A percentile compares a stretch with the other conserved stretches of the same genome.
These are phyloP conservation scores for Irpex sp. DNA, from an alignment of 1,284 basidiomycete species.

Conservation along the genomic window DNA sequence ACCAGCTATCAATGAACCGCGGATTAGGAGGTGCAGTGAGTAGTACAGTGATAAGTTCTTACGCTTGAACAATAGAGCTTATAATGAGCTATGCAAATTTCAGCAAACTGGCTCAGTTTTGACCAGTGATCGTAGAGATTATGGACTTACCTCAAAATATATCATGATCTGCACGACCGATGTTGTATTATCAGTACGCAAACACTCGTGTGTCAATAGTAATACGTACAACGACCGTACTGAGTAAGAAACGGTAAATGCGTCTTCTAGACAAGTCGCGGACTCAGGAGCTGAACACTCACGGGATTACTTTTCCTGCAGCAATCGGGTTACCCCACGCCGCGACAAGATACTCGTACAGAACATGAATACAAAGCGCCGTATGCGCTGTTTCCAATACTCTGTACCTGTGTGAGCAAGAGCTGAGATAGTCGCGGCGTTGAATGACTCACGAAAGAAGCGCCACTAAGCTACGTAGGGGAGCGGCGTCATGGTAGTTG, in stretches of 20 bases:
- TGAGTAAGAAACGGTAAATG: background rate
- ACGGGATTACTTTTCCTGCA: background rate
- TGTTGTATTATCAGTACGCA: background rate
- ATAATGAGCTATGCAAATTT: background rate
- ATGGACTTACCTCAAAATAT: background rate
- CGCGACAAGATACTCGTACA: conserved; percentile 14
- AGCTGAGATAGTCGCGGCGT: background rate
- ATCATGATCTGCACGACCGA: background rate
- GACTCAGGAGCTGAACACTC: background rate
- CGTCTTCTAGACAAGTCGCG: background rate
- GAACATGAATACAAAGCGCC: conserved; percentile 16
- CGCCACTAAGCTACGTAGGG: background rate
- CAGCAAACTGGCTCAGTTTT: background rate
- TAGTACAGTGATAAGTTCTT: background rate
- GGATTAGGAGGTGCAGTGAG: background rate
- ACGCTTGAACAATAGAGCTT: background rate
- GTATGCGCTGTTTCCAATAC: conserved; percentile 18
- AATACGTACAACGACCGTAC: background rate
- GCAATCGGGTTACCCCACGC: conserved; percentile 9
- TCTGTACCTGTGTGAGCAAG: conserved; percentile 3
- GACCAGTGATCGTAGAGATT: background rate
- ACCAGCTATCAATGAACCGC: background rate
- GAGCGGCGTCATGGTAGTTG: background rate
- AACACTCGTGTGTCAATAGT: background rate
- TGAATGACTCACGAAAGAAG: background rate